These are phyloP conservation scores for Globisporangium abappressorium DNA, from an alignment of 352 stramenopile genomes.

Conservation along the genomic window DNA sequence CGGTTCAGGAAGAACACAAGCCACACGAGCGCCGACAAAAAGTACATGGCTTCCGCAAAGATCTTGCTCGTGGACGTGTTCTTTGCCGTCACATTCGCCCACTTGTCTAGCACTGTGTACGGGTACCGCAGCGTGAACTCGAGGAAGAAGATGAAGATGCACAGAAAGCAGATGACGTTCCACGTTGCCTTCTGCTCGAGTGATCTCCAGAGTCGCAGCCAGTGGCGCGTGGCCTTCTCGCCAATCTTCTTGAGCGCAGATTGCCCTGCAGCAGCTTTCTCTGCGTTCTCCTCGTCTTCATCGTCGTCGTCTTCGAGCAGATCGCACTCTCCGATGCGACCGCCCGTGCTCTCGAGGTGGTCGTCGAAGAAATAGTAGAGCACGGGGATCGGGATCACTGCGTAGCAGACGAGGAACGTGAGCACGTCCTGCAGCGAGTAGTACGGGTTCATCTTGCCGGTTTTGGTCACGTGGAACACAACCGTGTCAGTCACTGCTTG, in stretches of 20 bases:
- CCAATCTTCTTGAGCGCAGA: constrained; percentile 20
- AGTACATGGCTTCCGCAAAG: constrained; percentile 30
- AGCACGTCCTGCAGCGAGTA: constrained; percentile 30
- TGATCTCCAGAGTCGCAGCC: constrained; percentile 29
- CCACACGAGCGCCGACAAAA: constrained; percentile 30
- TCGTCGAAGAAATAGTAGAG: constrained; percentile 40
- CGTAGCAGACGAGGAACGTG: constrained; percentile 38
- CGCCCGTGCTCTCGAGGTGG: constrained; percentile 26
- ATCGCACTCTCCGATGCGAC: constrained; percentile 26
- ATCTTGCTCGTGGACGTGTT: constrained; percentile 27
- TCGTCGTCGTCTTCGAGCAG: constrained; percentile 23
- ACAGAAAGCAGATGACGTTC: constrained; percentile 33
- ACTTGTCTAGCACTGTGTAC: constrained; percentile 32
- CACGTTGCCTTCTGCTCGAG: constrained; percentile 37
- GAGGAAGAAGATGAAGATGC: constrained; percentile 44
- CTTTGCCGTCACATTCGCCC: constrained; percentile 34
- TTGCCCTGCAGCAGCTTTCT: constrained; percentile 14
- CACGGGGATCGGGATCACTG: constrained; percentile 33
- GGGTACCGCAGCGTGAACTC: constrained; percentile 50
- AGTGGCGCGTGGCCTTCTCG: constrained; percentile 29
- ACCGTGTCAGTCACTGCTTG: constrained; percentile 29
- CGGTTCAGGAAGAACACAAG: constrained; percentile 29
- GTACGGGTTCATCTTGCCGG: constrained; percentile 17
- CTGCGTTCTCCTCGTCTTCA: constrained; percentile 14
- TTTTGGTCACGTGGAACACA: constrained; percentile 26